These are phyloP conservation scores for Hymenoscyphus fructigenus DNA, from an alignment of 2,329 filamentous ascomycete genomes.

Conservation along the genomic window DNA sequence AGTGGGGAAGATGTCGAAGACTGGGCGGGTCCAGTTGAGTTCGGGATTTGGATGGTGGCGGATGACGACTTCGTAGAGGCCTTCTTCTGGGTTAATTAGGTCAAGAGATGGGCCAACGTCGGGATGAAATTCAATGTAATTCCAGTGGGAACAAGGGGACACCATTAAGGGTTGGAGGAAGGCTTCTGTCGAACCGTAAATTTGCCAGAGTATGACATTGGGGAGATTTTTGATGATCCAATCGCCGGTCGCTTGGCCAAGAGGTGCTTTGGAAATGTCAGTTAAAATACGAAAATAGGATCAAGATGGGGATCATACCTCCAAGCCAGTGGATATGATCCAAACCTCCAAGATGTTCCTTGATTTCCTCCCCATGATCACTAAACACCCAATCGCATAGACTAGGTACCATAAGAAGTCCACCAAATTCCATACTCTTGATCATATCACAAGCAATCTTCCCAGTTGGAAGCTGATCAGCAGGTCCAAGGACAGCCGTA, in stretches of 20 bases:
- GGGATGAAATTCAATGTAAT: constrained; percentile 36
- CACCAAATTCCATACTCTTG: constrained; percentile 28
- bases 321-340: constrained; percentile 27
- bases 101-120: constrained; percentile 25
- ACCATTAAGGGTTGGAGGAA: constrained; percentile 24
- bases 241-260: constrained; percentile 34
- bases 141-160: constrained; percentile 35
- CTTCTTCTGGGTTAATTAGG: constrained; percentile 23
- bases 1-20: constrained; percentile 45
- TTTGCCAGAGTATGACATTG: constrained; percentile 26
- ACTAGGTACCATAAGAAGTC: constrained; percentile 18
- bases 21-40: constrained; percentile 29
- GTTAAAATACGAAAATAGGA: not conserved
- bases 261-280: constrained; percentile 26
- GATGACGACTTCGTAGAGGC: constrained; percentile 38
- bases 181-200: constrained; percentile 38
- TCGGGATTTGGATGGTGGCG: constrained; percentile 31
- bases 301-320: constrained; percentile 15
- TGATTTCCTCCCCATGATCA: constrained; percentile 20
- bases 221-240: constrained; percentile 31
- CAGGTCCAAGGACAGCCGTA: constrained; percentile 17
- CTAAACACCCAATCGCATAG: constrained; percentile 20
- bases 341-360: constrained; percentile 11
- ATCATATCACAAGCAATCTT: constrained; percentile 22
- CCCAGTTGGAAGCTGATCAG: constrained; percentile 12